phyloP scores from a whole-genome alignment of 73 alveolate genomes.

The Effrenium voratum region DNA sequence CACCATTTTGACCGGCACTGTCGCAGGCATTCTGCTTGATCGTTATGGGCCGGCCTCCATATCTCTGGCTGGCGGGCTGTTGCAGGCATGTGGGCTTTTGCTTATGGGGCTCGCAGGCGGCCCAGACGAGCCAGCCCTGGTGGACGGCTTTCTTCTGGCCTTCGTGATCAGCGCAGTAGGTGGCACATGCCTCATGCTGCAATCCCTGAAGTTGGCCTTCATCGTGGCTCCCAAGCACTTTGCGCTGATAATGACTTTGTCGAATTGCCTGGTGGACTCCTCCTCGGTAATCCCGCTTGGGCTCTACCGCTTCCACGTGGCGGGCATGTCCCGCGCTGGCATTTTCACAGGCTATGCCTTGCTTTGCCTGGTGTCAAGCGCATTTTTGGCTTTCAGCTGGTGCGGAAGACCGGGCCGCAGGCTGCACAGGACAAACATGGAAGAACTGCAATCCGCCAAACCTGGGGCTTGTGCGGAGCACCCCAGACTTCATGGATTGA shows the following conservation, averaged over 20 bases:
- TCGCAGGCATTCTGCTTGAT: slow-evolving; percentile 25
- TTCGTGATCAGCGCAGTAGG: slow-evolving; percentile 60
- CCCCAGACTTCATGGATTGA: slow-evolving; percentile 65
- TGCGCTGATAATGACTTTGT: slow-evolving; percentile 46
- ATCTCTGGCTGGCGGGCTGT: slow-evolving; percentile 5
- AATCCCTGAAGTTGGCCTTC: slow-evolving; percentile 51
- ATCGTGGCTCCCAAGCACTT: slow-evolving; percentile 29
- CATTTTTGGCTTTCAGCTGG: slow-evolving; percentile 70
- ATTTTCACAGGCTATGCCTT: slow-evolving; percentile 48
- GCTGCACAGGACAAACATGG: slow-evolving; percentile 7
- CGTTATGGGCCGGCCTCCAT: slow-evolving; percentile 45
- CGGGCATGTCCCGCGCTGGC: slow-evolving; percentile 42
- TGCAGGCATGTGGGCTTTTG: slow-evolving; percentile 32
- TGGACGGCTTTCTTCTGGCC: slow-evolving; percentile 44
- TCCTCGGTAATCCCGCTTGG: slow-evolving; percentile 66
- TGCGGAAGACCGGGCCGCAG: slow-evolving; percentile 27
- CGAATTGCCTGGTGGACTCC: slow-evolving; percentile 50
- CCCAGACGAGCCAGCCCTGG: background rate
- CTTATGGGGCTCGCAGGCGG: slow-evolving; percentile 43
- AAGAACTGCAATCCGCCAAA: slow-evolving; percentile 43
- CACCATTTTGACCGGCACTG: slow-evolving; percentile 25
- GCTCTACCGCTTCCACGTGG: slow-evolving; percentile 30
- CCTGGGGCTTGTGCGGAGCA: background rate
- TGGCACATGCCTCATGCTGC: slow-evolving; percentile 60
- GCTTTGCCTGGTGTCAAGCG: slow-evolving; percentile 10